These are phyloP conservation scores for grape (Vitis vinifera) DNA, from an alignment of 164 flowering plant species.

Conservation along the genomic window ASM3070453v1 NC_081809.1:10511501-10512000, in stretches of 20 bases:
- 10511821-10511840: too few species aligned
- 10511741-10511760: conserved; percentile 16
- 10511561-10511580: neutral
- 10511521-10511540: too few species aligned
- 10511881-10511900: conserved; percentile 26
- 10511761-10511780: conserved; percentile 22
- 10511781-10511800: conserved; percentile 20
- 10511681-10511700: too few species aligned
- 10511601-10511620: neutral
- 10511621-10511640: neutral
- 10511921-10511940: conserved; percentile 30
- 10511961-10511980: conserved; percentile 29
- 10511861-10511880: too few species aligned
- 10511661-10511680: too few species aligned
- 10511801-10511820: too few species aligned
- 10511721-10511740: neutral
- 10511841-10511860: too few species aligned
- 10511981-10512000: conserved; percentile 44
- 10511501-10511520: too few species aligned
- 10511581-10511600: conserved; percentile 2
- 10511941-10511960: conserved; percentile 23
- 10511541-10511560: too few species aligned
- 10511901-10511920: conserved; percentile 26
- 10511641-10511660: neutral
- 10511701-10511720: neutral